Base-by-base conservation (phyloP, 257 asterid species). In the Capsicum rhomboideum region DNA sequence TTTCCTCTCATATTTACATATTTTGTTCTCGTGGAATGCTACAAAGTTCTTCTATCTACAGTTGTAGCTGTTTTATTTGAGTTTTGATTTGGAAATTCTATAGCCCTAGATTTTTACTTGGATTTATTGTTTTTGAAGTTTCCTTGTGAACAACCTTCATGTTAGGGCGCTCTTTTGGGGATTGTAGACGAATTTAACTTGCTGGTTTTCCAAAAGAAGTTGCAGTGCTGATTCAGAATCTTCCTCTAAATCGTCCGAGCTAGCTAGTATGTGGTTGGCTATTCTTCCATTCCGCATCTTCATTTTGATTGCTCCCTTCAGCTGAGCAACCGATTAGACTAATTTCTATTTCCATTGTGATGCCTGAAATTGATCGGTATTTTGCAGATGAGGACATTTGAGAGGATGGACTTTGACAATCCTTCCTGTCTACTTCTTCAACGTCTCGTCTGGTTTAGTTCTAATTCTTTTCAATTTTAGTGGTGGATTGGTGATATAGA, bases 161-260 rank as follows among this genome's bases (percentile, higher is more conserved):
- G n/a, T n/a, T n/a, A n/a, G n/a, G n/a, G n/a, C n/a, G n/a, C n/a
- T n/a, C n/a, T n/a, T n/a, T n/a, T n/a, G n/a, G n/a, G n/a, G n/a
- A n/a, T n/a, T n/a, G n/a, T n/a, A n/a, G n/a, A n/a, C n/a, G n/a
- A n/a, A n/a, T n/a, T n/a, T n/a, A n/a, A n/a, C n/a, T n/a, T n/a
- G n/a, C n/a, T n/a, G n/a, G n/a, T n/a, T n/a, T n/a, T 96, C 98
- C 85, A 94, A 83, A 50, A 96, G 98, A 86, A 93, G 87, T 83
- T 92, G 95, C 56, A 96, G 80, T 4, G 97, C 93, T 4, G 97
- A 96, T 85, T 96, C 98, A 1, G 96, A 90, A 50, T 50, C 54
- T 1, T 93, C 98, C 82, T 96, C 97, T 69, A 91, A 29, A 50
- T 50, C 54, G 6, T 56, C 89, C 97, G 95, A 91, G 87, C 90